phyloP scores from a whole-genome alignment of 2,329 filamentous ascomycete genomes.

The Thelonectria discophora region DNA sequence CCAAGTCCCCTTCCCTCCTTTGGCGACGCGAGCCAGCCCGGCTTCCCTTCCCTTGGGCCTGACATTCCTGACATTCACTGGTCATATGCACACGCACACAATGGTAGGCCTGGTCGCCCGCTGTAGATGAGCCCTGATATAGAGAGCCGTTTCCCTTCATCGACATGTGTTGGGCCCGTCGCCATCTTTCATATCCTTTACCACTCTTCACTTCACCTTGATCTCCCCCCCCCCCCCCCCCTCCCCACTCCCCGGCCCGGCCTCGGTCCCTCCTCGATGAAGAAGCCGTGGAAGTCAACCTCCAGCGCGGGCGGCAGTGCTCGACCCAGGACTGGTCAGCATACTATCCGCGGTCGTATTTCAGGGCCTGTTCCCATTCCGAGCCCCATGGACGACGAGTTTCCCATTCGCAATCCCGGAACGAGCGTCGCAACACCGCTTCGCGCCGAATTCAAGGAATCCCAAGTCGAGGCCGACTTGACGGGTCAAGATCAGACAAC shows the following conservation, averaged over 20 bases:
- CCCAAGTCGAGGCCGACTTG: constrained; percentile 23
- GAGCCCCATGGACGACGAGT: constrained; percentile 60
- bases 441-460: constrained; percentile 38
- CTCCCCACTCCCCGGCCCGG: not conserved
- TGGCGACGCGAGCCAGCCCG: constrained; percentile 21
- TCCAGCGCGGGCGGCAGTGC: constrained; percentile 45
- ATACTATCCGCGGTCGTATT: constrained; percentile 67
- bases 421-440: constrained; percentile 47
- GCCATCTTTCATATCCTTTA: constrained; percentile 26
- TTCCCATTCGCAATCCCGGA: constrained; percentile 59
- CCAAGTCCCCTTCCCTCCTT: constrained; percentile 16
- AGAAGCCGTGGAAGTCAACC: constrained; percentile 57
- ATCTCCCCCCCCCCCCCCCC: constrained; percentile 4
- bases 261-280: constrained; percentile 44
- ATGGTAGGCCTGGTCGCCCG: constrained; percentile 40
- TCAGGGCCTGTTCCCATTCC: constrained; percentile 68
- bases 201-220: constrained; percentile 29
- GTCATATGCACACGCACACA: constrained; percentile 19
- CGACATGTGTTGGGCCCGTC: constrained; percentile 36
- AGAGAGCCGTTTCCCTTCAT: constrained; percentile 34
- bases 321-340: constrained; percentile 45
- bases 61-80: constrained; percentile 7
- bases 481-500: constrained; percentile 23
- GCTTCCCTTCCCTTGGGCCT: constrained; percentile 30
- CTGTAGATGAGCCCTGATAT: constrained; percentile 38